Base-by-base conservation (phyloP, 345 rosid species). In the Punica granatum region DNA sequence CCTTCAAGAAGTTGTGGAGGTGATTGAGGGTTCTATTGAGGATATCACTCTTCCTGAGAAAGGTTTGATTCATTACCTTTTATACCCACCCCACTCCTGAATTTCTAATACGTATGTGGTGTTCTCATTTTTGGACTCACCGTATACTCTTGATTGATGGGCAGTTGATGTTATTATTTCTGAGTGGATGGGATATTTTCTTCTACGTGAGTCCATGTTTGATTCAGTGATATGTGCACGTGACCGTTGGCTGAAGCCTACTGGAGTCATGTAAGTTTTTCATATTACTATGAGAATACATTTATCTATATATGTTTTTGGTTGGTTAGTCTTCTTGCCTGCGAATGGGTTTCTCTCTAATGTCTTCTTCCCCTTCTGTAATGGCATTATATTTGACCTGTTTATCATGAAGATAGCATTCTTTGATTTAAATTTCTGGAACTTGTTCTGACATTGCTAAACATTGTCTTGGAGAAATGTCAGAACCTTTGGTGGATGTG, bases 141-240 rank as follows among this genome's bases (percentile, higher is more conserved):
- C 56, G 65, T 25, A 16, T 46, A 18, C 8, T 64, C 58, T 65
- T 70, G 70, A 30, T 70, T 42, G 30, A 63, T 73, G 81, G 4
- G 85, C 89, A 91, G 99, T 93, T 81, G 99, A 93, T 80, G 96
- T 93, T 14, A 89, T 93, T 61, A 91, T 93, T 76, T 93, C 99
- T 4, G 99, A 93, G 86, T 93, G 99, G 99, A 93, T 93, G 99
- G 99, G 99, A 14, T 90, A 91, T 86, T 91, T 93, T 67, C 97
- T 93, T 63, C 81, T 91, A 35, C 92, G 96, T 2, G 99, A 93
- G 69, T 93, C 99, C 62, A 93, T 91, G 99, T 89, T 93, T 84
- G 99, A 93, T 84, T 93, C 99, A 0, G 99, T 93, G 69, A 91
- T 93, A 32, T 84, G 82, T 75, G 99, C 99, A 72, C 99, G 97